These are phyloP conservation scores for Phlyctochytrium planicorne DNA, from an alignment of 192 early-diverging fungal genomes.

Conservation along the genomic window DNA sequence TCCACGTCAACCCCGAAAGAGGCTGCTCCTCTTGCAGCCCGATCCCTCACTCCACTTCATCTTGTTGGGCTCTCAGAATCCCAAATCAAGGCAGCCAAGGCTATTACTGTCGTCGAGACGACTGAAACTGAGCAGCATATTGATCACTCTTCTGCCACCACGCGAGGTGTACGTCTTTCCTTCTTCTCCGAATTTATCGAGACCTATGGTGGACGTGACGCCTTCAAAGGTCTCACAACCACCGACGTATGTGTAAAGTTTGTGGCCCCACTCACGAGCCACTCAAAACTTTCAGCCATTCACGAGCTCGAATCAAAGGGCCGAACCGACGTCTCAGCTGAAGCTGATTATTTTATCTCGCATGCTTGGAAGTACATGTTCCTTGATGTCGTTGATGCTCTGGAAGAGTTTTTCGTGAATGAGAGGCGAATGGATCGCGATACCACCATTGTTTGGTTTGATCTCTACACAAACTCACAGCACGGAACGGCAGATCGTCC, in stretches of 20 bases:
- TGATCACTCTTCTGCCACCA: too few relatives aligned
- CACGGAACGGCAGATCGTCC: conserved; percentile 17
- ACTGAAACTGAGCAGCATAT: too few relatives aligned
- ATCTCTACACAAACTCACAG: conserved; percentile 28
- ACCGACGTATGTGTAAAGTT: conserved; percentile 11
- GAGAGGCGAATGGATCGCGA: conserved; percentile 4
- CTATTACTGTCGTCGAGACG: too few relatives aligned
- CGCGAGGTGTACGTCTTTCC: conserved; percentile 17
- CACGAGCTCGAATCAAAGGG: background rate
- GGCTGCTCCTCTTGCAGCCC: too few relatives aligned
- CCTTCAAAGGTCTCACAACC: conserved; percentile 19
- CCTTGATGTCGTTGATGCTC: conserved; percentile 27
- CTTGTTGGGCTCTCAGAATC: too few relatives aligned
- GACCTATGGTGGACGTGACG: conserved; percentile 11
- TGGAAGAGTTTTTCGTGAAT: conserved; percentile 28
- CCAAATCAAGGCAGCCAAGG: too few relatives aligned
- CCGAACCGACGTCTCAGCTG: background rate
- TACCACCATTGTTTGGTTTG: conserved; percentile 28
- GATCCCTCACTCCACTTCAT: too few relatives aligned
- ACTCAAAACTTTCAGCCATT: background rate
- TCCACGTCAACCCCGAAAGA: too few relatives aligned
- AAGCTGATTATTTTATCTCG: conserved; percentile 23
- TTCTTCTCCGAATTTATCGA: conserved; percentile 19
- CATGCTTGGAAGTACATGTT: conserved; percentile 35
- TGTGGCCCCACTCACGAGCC: conserved; percentile 10